Base-by-base conservation (phyloP, 2,329 filamentous ascomycete genomes). In the Ophiocordyceps sinensis region DNA sequence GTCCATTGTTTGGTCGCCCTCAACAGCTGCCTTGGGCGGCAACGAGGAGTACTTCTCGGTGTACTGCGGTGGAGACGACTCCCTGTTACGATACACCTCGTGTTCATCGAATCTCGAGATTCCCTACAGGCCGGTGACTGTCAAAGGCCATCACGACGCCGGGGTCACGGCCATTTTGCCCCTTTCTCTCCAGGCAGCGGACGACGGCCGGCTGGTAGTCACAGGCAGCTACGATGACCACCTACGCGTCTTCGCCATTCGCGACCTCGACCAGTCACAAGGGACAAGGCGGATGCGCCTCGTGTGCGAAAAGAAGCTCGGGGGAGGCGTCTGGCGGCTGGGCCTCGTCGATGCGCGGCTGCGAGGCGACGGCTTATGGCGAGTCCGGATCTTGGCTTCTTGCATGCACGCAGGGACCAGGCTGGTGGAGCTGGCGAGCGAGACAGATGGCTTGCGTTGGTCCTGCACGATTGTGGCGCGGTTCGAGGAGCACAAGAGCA, bases 161-260 rank as follows among this genome's bases (percentile, higher is more conserved):
- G 89, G 91, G 11, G 83, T 96, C 1, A 94, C 88, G 0, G 77
- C 85, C 2, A 91, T 96, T 41, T 60, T 95, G 3, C 85, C 87
- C 0, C 62, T 94, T 3, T 54, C 68, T 1, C 17, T 64, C 3
- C 51, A 57, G 2, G 49, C 55, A 0, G 49, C 56, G 9, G 64
- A 70, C 9, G 63, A 64, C 3, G 66, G 68, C 1, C 66, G 69
- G 4, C 53, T 91, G 5, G 59, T 94, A 3, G 53, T 94, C 3
- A 95, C 88, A 0, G 91, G 91, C 4, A 93, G 85, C 54, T 98
- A 96, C 54, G 91, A 96, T 52, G 88, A 96, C 51, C 68, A 71
- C 45, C 66, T 96, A 15, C 75, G 89, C 12, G 66, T 94, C 2
- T 71, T 83, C 38, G 58, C 69, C 1, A 62, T 76, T 11, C 56